Evolutionary conservation across 306 rosid species (phyloP).

Genomic region (Amphicarpaea edgeworthii): DNA sequence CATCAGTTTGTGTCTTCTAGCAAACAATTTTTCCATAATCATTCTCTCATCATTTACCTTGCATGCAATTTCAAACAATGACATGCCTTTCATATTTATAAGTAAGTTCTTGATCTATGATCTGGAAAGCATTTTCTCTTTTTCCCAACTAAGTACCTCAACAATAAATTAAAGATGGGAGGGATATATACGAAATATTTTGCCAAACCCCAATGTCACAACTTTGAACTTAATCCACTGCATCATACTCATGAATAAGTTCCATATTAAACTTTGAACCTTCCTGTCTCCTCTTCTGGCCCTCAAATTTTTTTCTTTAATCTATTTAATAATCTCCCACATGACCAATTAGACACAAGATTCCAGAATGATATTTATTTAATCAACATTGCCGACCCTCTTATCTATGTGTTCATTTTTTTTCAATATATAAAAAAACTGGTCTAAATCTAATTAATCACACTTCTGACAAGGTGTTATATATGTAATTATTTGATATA

Average conservation of each 20-base stretch:
- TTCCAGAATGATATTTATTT: constrained; percentile 40
- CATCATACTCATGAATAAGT: constrained; percentile 43
- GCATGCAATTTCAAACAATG: constrained; percentile 13
- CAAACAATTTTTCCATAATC: constrained; percentile 29
- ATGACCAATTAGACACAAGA: constrained; percentile 27
- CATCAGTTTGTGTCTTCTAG: constrained; percentile 40
- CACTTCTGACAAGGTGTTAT: constrained; percentile 6
- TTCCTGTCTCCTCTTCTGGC: constrained; percentile 15
- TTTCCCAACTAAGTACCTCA: constrained; percentile 16
- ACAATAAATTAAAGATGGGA: constrained; percentile 35
- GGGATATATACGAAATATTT: constrained; percentile 32
- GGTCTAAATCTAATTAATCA: constrained; percentile 28
- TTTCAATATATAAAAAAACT: background rate
- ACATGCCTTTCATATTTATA: constrained; percentile 15
- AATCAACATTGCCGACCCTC: constrained; percentile 45
- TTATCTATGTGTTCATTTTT: constrained; percentile 14
- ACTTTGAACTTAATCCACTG: constrained; percentile 40
- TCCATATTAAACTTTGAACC: constrained; percentile 41
- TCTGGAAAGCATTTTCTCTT: constrained; percentile 45
- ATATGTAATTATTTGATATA: background rate
- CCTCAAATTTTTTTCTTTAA: constrained; percentile 17
- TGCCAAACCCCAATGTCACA: constrained; percentile 15
- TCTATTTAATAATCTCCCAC: constrained; percentile 14
- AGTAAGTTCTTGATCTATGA: constrained; percentile 4
- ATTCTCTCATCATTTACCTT: constrained; percentile 43